A percentile compares a stretch with the other conserved stretches of the same genome.
phyloP scores from a whole-genome alignment of 176 grass and related monocot genomes.

The Miscanthus lutarioriparius region DNA sequence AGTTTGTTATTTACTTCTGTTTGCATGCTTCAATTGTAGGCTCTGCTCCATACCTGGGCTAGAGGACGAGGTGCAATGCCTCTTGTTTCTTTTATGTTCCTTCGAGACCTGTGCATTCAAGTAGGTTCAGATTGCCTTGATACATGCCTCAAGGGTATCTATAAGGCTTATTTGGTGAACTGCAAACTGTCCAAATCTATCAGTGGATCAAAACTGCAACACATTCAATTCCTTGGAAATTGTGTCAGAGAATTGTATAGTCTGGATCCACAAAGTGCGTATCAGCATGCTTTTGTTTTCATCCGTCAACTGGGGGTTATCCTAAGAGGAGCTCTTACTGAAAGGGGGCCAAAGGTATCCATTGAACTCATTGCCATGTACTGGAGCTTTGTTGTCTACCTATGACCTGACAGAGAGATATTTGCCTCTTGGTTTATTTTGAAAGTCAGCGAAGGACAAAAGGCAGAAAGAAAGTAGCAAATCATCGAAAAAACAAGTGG shows the following conservation, averaged over 20 bases:
- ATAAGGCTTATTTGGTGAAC: conserved; percentile 98
- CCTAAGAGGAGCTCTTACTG: conserved; percentile 70
- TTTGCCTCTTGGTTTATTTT: conserved; percentile 31
- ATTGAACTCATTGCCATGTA: conserved; percentile 17
- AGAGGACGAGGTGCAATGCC: conserved; percentile 74
- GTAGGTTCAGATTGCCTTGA: conserved; percentile 89
- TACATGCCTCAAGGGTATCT: conserved; percentile 79
- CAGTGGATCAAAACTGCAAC: conserved; percentile 70
- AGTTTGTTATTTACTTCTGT: conserved; percentile 7
- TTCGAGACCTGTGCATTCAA: conserved; percentile 84
- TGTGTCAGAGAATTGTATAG: conserved; percentile 83
- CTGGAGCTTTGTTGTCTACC: conserved; percentile 10
- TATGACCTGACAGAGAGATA: conserved; percentile 16
- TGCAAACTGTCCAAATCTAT: conserved; percentile 93
- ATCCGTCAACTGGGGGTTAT: conserved; percentile 87
- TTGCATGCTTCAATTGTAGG: conserved; percentile 49
- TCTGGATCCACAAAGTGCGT: conserved; percentile 68
- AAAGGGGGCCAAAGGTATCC: conserved; percentile 83
- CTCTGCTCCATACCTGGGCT: conserved; percentile 80
- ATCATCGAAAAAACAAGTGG: conserved; percentile 61
- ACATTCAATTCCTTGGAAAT: conserved; percentile 92
- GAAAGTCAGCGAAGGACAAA: conserved; percentile 70
- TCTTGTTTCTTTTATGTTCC: conserved; percentile 84
- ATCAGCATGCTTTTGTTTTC: conserved; percentile 93
- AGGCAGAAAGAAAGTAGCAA: conserved; percentile 75